Conservation (phyloP, 805 yeast species). For the Saccharomycopsis sp. region DNA sequence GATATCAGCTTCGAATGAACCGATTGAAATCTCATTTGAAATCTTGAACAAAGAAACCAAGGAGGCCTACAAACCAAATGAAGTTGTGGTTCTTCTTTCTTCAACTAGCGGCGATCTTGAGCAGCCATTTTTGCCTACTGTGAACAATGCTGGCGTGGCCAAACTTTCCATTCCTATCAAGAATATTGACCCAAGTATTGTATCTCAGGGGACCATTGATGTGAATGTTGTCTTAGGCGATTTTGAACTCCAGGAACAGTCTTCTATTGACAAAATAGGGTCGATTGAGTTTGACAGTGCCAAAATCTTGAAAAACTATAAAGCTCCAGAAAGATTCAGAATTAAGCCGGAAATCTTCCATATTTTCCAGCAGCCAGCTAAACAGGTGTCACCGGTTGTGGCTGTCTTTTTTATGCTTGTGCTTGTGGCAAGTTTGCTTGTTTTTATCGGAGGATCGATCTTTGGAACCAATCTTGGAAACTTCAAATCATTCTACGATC, state of each 20-base stretch:
- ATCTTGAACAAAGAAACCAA: constrained; percentile 11
- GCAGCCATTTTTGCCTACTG: constrained; percentile 15
- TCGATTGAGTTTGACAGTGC: background rate
- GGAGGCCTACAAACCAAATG: constrained; percentile 14
- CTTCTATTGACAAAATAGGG: constrained; percentile 7
- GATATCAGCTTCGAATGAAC: constrained; percentile 2
- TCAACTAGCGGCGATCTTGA: constrained; percentile 1
- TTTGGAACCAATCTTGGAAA: constrained; percentile 26
- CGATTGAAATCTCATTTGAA: constrained; percentile 13
- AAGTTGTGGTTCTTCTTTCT: constrained; percentile 14
- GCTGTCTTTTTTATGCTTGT: constrained; percentile 13
- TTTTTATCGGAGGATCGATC: constrained; percentile 10
- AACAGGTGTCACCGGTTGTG: constrained; percentile 15
- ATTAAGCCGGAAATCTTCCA: constrained; percentile 18
- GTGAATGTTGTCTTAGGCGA: constrained; percentile 13
- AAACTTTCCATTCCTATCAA: constrained; percentile 6
- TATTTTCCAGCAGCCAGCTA: constrained; percentile 15
- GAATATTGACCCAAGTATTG: background rate
- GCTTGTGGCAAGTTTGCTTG: constrained; percentile 9
- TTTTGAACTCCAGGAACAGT: background rate
- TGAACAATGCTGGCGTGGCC: constrained; percentile 2
- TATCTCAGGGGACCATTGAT: background rate
- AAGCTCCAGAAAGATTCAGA: constrained; percentile 9
- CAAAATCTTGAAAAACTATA: constrained; percentile 2
- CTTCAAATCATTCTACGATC: constrained; percentile 24